Conservation (phyloP, 2,329 filamentous ascomycete genomes). For the Alternaria sp. region DNA sequence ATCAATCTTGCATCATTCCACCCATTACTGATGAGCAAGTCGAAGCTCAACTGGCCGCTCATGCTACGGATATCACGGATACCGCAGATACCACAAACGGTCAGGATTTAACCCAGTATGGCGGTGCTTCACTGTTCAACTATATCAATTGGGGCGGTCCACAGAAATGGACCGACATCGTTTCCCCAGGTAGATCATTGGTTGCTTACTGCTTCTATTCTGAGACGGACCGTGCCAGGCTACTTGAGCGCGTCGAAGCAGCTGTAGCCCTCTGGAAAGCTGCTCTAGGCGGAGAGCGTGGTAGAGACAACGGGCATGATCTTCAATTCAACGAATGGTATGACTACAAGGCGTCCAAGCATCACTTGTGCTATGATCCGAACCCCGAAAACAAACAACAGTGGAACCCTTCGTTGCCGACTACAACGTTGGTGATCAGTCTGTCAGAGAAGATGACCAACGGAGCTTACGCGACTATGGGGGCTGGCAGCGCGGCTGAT, state of each 20-base stretch:
- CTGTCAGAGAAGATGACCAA: background rate
- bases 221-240: background rate
- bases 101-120: background rate
- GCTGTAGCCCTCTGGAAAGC: background rate
- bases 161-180: background rate
- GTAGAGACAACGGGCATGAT: background rate
- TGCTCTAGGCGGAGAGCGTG: background rate
- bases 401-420: background rate
- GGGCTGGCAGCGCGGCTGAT: background rate
- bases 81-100: background rate
- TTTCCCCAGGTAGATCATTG: background rate
- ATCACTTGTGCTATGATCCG: background rate
- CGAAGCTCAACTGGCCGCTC: background rate
- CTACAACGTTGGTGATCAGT: background rate
- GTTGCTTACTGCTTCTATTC: background rate
- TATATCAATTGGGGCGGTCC: background rate
- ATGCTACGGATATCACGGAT: background rate
- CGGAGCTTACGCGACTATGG: background rate
- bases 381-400: background rate
- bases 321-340: background rate
- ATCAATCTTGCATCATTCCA: background rate
- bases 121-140: background rate
- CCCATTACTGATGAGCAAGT: background rate
- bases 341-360: background rate
- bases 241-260: background rate